Conservation (phyloP, 495 filamentous ascomycete genomes). For the Lasiosphaeria ovina region DNA sequence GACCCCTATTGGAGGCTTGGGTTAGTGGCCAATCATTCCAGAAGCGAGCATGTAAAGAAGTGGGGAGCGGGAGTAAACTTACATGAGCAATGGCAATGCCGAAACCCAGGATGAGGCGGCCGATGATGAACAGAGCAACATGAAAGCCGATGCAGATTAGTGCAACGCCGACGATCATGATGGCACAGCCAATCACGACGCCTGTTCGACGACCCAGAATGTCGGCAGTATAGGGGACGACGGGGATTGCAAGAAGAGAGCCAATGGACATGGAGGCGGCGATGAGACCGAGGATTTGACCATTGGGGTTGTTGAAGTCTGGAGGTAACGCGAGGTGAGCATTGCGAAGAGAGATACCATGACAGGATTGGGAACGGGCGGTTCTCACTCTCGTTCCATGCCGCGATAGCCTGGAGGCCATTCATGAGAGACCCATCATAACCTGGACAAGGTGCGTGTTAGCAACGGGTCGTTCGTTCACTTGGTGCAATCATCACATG, state of each 20-base stretch:
- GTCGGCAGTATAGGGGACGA: slow-evolving; percentile 41
- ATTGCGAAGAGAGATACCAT: background rate
- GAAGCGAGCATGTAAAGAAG: background rate
- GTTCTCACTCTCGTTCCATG: slow-evolving; percentile 40
- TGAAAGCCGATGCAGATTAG: slow-evolving; percentile 47
- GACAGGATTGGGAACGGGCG: background rate
- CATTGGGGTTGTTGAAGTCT: slow-evolving; percentile 22
- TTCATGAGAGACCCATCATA: slow-evolving; percentile 47
- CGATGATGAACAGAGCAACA: slow-evolving; percentile 56
- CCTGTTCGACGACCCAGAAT: slow-evolving; percentile 50
- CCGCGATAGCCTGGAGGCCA: slow-evolving; percentile 47
- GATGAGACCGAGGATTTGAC: slow-evolving; percentile 46
- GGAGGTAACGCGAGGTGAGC: background rate
- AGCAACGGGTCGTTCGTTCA: background rate
- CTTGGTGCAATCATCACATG: background rate
- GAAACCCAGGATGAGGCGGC: slow-evolving; percentile 62
- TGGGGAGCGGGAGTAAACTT: slow-evolving; percentile 12
- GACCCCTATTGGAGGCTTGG: slow-evolving; percentile 39
- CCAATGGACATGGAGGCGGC: slow-evolving; percentile 54
- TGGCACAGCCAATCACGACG: slow-evolving; percentile 21
- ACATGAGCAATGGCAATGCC: slow-evolving; percentile 55
- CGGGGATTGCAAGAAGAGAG: slow-evolving; percentile 50
- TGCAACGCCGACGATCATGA: slow-evolving; percentile 50
- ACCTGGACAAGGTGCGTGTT: background rate
- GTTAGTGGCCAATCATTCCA: background rate